Conservation (phyloP, 2,329 filamentous ascomycete species). For the Talaromyces funiculosus region DNA sequence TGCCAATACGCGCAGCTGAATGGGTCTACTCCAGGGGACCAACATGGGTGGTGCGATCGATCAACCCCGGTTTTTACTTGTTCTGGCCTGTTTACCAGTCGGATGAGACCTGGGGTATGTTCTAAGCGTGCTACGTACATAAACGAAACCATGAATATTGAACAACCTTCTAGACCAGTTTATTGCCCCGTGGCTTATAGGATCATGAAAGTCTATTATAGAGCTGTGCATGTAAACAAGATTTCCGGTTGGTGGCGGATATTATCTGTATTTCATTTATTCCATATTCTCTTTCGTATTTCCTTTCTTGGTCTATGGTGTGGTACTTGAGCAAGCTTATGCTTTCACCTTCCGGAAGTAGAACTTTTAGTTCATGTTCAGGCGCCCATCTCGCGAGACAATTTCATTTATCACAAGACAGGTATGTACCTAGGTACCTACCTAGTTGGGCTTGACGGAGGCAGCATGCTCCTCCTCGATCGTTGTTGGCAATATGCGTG, state of each 20-base stretch:
- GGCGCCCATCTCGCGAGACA: not conserved
- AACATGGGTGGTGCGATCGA: not conserved
- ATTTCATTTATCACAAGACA: not conserved
- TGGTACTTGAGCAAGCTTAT: not conserved
- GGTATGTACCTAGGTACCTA: not conserved
- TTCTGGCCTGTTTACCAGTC: not conserved
- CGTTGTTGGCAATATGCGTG: not conserved
- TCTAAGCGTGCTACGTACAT: not conserved
- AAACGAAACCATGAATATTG: not conserved
- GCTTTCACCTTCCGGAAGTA: not conserved
- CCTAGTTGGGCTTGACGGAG: not conserved
- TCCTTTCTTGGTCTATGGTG: not conserved
- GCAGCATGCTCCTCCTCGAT: not conserved
- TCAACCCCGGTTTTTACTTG: not conserved
- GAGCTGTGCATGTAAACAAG: not conserved
- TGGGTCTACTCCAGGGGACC: not conserved
- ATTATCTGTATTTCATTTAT: not conserved
- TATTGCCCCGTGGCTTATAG: not conserved
- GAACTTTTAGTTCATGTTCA: not conserved
- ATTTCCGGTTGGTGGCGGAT: not conserved
- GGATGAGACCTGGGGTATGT: not conserved
- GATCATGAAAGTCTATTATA: not conserved
- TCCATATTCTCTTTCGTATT: not conserved
- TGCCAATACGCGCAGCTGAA: not conserved
- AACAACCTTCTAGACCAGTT: not conserved